Evolutionary conservation across 23 red algal genomes (phyloP).

Genomic region (Gracilaria vermiculophylla): DNA sequence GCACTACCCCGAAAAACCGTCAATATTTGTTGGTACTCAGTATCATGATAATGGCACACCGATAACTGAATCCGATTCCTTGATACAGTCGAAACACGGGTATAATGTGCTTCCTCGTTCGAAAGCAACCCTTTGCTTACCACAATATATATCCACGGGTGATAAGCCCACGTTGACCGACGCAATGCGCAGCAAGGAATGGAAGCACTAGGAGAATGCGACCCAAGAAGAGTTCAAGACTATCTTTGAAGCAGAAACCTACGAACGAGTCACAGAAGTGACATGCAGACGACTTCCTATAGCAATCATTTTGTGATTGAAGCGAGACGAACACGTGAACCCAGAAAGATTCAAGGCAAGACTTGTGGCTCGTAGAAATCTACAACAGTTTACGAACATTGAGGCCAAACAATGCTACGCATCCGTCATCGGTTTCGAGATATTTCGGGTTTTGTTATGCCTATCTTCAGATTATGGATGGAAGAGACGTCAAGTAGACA

Average conservation of each 20-base stretch:
- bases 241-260: background rate
- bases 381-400: background rate
- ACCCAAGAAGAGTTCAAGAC: slow-evolving; percentile 26
- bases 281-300: background rate
- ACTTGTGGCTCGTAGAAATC: slow-evolving; percentile 42
- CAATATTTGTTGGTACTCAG: background rate
- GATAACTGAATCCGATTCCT: too few species aligned
- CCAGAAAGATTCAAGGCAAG: slow-evolving; percentile 21
- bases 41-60: background rate
- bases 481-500: slow-evolving; percentile 22
- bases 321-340: slow-evolving; percentile 3
- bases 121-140: background rate
- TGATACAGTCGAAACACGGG: background rate
- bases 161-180: slow-evolving; percentile 2
- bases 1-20: slow-evolving; percentile 3
- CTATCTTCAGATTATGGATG: background rate
- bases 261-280: background rate
- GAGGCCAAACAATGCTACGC: slow-evolving; percentile 2
- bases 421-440: background rate
- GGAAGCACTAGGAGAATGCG: slow-evolving; percentile 16
- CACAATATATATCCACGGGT: background rate
- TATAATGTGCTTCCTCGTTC: background rate
- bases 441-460: background rate
- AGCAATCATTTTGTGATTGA: slow-evolving; percentile 33
- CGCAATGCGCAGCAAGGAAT: background rate